phyloP scores from a whole-genome alignment of 2,329 filamentous ascomycete genomes.

The Diplodia seriata region DNA sequence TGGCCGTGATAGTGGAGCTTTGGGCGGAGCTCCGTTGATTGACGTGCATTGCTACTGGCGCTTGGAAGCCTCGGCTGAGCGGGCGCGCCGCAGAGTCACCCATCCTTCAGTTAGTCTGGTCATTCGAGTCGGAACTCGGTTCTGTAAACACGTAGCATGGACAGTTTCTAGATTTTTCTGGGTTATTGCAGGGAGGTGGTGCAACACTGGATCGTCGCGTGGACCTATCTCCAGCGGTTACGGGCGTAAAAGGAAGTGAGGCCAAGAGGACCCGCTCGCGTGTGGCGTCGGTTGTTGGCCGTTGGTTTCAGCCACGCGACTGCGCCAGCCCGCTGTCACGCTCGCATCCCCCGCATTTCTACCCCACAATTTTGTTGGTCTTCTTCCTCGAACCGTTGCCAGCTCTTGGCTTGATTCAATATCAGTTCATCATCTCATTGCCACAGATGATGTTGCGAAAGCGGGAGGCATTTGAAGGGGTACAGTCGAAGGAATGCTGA shows the following conservation, averaged over 20 bases:
- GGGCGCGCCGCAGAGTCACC: no score
- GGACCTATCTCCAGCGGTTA: not conserved
- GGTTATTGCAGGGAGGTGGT: not conserved
- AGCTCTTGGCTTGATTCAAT: not conserved
- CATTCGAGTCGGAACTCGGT: no score
- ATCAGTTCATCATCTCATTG: not conserved
- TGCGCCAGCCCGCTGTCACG: not conserved
- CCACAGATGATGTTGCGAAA: not conserved
- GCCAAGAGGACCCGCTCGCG: not conserved
- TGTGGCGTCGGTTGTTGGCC: not conserved
- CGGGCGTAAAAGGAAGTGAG: not conserved
- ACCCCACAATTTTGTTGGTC: conserved; percentile 5
- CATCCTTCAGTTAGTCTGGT: no score
- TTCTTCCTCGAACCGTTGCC: not conserved
- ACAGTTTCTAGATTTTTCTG: not conserved
- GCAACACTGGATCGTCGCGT: not conserved
- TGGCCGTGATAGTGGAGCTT: conserved; percentile 3
- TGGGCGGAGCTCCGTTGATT: conserved; percentile 2
- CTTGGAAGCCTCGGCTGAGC: conserved; percentile 12
- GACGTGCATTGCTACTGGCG: not conserved
- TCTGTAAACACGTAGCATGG: no score
- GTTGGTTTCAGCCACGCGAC: not conserved
- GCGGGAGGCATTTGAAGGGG: not conserved
- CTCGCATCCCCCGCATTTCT: conserved; percentile 15
- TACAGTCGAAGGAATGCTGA: no score